Conservation (phyloP, 805 yeast genomes). For the Vanderwaltozyma yarrowii region DNA sequence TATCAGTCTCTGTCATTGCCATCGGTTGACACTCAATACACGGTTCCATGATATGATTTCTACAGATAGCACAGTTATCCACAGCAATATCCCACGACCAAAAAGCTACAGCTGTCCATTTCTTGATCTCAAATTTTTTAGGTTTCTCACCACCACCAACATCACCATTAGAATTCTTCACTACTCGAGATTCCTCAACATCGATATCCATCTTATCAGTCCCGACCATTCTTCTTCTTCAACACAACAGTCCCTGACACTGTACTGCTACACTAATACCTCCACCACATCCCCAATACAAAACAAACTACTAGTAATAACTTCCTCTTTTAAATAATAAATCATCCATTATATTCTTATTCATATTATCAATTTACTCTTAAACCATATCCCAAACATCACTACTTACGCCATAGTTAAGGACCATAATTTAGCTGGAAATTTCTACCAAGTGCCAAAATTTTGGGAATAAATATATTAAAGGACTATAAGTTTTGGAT, state of each 20-base stretch:
- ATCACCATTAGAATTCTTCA: constrained; percentile 2
- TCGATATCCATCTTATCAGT: constrained; percentile 22
- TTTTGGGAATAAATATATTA: too few relatives aligned
- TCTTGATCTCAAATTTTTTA: constrained; percentile 82
- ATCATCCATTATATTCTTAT: background rate
- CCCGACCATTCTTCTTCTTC: constrained; percentile 6
- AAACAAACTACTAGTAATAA: too few relatives aligned
- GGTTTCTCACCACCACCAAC: constrained; percentile 26
- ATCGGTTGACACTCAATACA: constrained; percentile 95
- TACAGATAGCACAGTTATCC: constrained; percentile 95
- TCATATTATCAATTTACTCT: too few relatives aligned
- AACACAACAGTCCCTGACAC: too few relatives aligned
- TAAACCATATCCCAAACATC: too few relatives aligned
- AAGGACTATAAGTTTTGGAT: too few relatives aligned
- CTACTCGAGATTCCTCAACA: constrained; percentile 4
- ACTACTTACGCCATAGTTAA: too few relatives aligned
- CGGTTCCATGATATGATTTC: constrained; percentile 96
- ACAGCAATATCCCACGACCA: constrained; percentile 99
- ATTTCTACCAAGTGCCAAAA: too few relatives aligned
- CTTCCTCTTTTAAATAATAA: background rate
- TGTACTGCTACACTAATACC: too few relatives aligned
- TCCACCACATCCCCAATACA: too few relatives aligned
- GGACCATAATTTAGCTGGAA: too few relatives aligned
- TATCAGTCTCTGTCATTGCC: constrained; percentile 46
- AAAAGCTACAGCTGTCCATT: constrained; percentile 99